phyloP scores from a whole-genome alignment of 345 rosid genomes.

The Dipteronia sinensis region DNA sequence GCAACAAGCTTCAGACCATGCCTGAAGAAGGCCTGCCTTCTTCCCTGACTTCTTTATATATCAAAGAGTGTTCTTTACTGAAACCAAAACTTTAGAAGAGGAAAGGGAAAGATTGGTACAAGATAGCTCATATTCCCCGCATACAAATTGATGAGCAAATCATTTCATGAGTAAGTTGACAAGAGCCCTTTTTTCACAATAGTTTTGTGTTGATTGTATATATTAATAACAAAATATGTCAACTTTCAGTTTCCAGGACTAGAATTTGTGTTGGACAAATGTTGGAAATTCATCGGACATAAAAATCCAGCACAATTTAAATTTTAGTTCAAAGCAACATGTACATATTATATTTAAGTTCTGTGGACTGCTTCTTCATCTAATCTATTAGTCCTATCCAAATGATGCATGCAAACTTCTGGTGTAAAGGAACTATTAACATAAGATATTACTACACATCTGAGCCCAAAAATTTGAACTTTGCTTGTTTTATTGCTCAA shows the following conservation, averaged over 20 bases:
- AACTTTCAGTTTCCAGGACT: neutral
- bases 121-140: conserved; percentile 20
- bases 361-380: neutral
- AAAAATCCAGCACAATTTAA: too few species aligned
- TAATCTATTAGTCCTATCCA: too few species aligned
- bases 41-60: conserved; percentile 28
- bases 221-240: neutral
- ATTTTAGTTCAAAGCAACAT: neutral
- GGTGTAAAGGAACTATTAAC: too few species aligned
- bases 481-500: too few species aligned
- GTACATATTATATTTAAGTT: neutral
- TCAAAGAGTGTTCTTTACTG: conserved; percentile 29
- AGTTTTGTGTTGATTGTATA: neutral
- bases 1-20: conserved; percentile 29
- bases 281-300: too few species aligned
- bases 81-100: neutral
- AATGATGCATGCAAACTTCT: too few species aligned
- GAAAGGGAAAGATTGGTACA: neutral
- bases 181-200: neutral
- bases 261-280: too few species aligned
- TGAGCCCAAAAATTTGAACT: too few species aligned
- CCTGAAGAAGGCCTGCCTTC: conserved; percentile 28
- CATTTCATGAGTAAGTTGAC: conserved; percentile 8
- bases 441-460: too few species aligned
- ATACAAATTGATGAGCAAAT: conserved; percentile 32